phyloP scores from a whole-genome alignment of 345 rosid genomes.

The Gossypium mustelinum region DNA sequence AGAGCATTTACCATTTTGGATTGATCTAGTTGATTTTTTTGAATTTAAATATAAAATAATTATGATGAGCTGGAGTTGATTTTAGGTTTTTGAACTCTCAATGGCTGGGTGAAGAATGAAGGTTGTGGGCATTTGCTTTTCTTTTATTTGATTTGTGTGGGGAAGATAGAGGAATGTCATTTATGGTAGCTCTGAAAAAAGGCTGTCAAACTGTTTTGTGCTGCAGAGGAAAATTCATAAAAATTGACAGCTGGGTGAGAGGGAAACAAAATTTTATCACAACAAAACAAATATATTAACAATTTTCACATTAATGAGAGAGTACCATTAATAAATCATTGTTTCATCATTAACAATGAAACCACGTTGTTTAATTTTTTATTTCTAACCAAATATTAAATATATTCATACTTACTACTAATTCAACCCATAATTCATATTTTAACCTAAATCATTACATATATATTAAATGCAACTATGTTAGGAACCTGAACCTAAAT shows the following conservation, averaged over 20 bases:
- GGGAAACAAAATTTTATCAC: neutral
- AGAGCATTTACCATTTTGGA: too few species aligned
- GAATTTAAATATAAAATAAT: too few species aligned
- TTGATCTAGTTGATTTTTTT: too few species aligned
- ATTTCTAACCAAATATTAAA: too few species aligned
- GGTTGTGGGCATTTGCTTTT: too few species aligned
- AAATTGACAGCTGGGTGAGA: neutral
- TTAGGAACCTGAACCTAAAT: too few species aligned
- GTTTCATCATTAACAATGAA: neutral
- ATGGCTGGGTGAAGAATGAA: neutral
- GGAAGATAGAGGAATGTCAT: neutral
- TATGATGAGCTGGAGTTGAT: too few species aligned
- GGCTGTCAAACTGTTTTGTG: neutral
- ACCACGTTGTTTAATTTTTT: neutral
- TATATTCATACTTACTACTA: too few species aligned
- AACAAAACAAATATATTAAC: neutral
- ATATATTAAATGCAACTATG: too few species aligned
- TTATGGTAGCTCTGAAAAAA: neutral
- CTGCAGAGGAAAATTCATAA: neutral
- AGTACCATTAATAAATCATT: neutral
- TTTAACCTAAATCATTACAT: too few species aligned
- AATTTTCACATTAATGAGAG: neutral
- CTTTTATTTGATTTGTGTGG: neutral
- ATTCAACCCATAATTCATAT: too few species aligned
- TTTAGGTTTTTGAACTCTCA: neutral